These are phyloP conservation scores for Daldinia bambusicola DNA, from an alignment of 495 filamentous ascomycete species.

Conservation along the genomic window DNA sequence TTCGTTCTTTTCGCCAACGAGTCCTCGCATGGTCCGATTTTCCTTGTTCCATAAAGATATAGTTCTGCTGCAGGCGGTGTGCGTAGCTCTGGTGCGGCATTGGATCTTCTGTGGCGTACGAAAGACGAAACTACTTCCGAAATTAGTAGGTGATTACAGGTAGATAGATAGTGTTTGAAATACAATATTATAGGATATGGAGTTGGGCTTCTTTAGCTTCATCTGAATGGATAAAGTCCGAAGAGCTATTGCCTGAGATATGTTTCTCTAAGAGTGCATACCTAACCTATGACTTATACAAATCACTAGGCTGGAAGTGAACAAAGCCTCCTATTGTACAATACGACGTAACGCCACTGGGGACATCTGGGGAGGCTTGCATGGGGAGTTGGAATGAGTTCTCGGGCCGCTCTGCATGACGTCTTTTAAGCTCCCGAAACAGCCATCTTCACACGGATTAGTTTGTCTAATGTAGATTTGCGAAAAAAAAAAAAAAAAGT, in stretches of 20 bases:
- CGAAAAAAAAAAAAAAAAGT: background rate
- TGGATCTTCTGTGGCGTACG: background rate
- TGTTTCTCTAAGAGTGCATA: background rate
- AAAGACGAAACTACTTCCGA: background rate
- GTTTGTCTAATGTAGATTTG: background rate
- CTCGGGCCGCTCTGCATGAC: constrained; percentile 3
- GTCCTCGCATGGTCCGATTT: background rate
- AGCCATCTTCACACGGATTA: background rate
- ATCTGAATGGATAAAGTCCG: background rate
- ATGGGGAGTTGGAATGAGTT: background rate
- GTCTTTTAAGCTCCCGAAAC: constrained; percentile 2
- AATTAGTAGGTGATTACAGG: background rate
- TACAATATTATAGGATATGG: background rate
- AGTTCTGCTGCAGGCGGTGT: background rate
- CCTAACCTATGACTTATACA: background rate
- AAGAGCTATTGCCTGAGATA: background rate
- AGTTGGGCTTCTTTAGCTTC: background rate
- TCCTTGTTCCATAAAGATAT: background rate
- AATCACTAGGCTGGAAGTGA: background rate
- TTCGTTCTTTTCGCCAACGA: background rate
- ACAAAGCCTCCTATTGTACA: background rate
- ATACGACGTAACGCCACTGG: background rate
- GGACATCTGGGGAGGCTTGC: background rate
- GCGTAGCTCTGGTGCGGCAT: background rate
- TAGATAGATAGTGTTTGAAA: background rate